These are phyloP conservation scores for Leavenworthia alabamica DNA, from an alignment of 345 rosid species.

Conservation along the genomic window DNA sequence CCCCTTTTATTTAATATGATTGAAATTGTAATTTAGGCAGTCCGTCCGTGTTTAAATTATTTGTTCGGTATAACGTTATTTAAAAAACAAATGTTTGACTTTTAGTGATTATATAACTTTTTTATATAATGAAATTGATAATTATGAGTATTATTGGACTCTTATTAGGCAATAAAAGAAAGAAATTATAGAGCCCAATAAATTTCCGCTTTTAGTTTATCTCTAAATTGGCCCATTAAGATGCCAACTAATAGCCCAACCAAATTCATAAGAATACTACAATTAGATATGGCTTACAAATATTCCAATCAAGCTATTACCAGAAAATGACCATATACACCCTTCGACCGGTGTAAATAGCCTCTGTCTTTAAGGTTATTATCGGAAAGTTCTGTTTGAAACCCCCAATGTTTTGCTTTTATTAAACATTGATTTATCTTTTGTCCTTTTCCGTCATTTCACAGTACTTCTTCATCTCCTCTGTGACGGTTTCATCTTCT, in stretches of 20 bases:
- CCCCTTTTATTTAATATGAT: no score
- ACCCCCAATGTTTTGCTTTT: constrained; percentile 19
- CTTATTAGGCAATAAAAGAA: no score
- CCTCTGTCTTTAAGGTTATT: not conserved
- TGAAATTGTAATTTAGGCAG: no score
- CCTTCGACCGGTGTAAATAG: constrained; percentile 30
- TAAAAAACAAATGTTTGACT: no score
- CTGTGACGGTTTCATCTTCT: not conserved
- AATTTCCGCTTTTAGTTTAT: not conserved
- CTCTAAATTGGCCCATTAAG: not conserved
- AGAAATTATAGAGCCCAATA: not conserved
- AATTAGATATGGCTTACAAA: not conserved
- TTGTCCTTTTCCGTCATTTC: constrained; percentile 18
- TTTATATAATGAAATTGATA: no score
- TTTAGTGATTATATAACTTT: no score
- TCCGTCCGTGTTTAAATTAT: no score
- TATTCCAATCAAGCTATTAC: not conserved
- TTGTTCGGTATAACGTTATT: no score
- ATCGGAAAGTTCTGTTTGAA: not conserved
- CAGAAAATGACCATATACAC: constrained; percentile 4
- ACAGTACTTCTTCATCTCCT: not conserved
- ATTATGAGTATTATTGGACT: no score
- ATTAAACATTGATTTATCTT: constrained; percentile 13
- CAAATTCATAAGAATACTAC: no score
- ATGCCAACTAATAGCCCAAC: constrained; percentile 1